These are phyloP conservation scores for Petunia secreta DNA, from an alignment of 257 asterid genomes.

Conservation along the genomic window DNA sequence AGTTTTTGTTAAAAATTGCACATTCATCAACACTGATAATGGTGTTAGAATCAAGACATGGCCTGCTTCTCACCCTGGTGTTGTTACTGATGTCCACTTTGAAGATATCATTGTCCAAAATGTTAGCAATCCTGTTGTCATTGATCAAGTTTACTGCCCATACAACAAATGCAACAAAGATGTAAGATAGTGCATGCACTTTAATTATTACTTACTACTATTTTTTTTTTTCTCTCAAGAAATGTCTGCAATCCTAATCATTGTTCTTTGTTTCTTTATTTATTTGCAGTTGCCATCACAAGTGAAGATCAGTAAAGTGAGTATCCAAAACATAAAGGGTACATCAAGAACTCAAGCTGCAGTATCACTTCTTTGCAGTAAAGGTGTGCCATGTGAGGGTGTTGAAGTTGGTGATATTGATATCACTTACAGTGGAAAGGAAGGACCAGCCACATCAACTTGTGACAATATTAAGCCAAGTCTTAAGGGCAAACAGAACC, in stretches of 20 bases:
- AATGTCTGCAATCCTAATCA: too few relatives aligned
- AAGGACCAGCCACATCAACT: constrained; percentile 38
- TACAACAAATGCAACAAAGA: constrained; percentile 28
- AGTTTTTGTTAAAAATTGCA: constrained; percentile 35
- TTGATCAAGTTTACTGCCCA: constrained; percentile 46
- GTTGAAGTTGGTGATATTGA: constrained; percentile 38
- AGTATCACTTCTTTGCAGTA: constrained; percentile 39
- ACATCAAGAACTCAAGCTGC: constrained; percentile 36
- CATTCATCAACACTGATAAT: constrained; percentile 33
- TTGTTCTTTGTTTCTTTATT: not conserved
- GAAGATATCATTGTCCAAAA: constrained; percentile 37
- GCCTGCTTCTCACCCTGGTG: constrained; percentile 35
- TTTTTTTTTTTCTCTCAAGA: not conserved
- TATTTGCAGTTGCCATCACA: constrained; percentile 33
- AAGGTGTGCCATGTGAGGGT: constrained; percentile 35
- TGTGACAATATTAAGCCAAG: constrained; percentile 41
- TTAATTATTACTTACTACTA: not conserved
- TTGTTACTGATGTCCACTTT: constrained; percentile 34
- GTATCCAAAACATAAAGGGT: constrained; percentile 36
- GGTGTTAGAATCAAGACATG: constrained; percentile 47
- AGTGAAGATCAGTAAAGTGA: constrained; percentile 41
- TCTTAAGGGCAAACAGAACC: constrained; percentile 33
- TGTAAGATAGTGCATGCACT: constrained; percentile 13
- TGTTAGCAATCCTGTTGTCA: constrained; percentile 38
- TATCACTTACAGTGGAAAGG: constrained; percentile 34